Evolutionary conservation across 176 grass and related monocot species (phyloP), one percentile per base, ranked within the genome.

Genomic region (Carex kokanica): DNA sequence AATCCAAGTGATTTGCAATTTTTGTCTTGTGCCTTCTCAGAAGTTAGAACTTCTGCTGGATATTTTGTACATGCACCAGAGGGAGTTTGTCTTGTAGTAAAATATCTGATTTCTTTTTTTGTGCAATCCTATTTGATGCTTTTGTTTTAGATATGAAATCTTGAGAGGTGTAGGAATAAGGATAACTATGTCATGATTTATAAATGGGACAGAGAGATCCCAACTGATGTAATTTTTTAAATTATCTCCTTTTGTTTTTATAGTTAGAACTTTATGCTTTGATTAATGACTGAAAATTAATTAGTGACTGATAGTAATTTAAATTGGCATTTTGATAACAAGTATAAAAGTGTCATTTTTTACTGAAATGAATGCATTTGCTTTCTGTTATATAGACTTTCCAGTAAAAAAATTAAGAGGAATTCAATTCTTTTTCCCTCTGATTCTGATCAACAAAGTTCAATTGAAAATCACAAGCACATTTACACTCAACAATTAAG

Each of bases 1-100:
- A 84, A 84, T 89, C 90, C 23, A 89, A 91, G 86, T 90, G 68
- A 83, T 51, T 5, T 14, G 36, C n/a, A 21, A 15, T 52, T 82
- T 63, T 21, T 60, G 24, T 82, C 43, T 82, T 65, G 2, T 82
- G 56, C 27, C 78, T 25, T 40, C 62, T 56, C 14, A 45, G 13
- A 60, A 62, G 25, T 21, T 38, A 40, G 8, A 38, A 61, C 45
- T 64, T 65, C 41, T 64, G 78, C 31, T 61, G 29, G 55, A 80
- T 52, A 9, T 25, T 78, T 53, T 13, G 40, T 23, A 15, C 9
- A 13, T 5, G 24, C 9, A 78, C 29, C 15, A 18, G 64, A 68
- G 5, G 13, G 16, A 68, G 16, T 36, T 5, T 6, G 15, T 68
- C 13, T 27, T 78, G 10, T 52, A 55, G 73, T 78, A 27, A 29